Evolutionary conservation across 2,329 filamentous ascomycete genomes (phyloP), one percentile per base, ranked within the genome.

Genomic region (Chaetomium globosum): DNA sequence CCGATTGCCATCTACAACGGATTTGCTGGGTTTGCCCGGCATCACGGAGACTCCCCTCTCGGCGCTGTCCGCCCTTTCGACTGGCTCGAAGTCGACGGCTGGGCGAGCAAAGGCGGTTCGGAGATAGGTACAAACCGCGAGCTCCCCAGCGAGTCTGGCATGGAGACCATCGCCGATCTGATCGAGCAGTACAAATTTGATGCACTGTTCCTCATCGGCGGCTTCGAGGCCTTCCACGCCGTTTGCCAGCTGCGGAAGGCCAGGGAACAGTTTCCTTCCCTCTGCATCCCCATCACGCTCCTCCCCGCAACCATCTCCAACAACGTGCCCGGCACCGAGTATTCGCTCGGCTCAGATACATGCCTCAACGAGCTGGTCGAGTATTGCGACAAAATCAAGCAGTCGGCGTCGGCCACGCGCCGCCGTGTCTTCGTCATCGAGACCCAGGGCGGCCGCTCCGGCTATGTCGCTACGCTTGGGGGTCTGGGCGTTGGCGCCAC

Each of bases 81-180:
- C 71, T 99, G 95, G 95, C 85, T 98, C 23, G 95, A 98, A 75
- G 93, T 96, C 5, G 94, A 98, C 75, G 84, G 87, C 67, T 99
- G 95, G 95, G 93, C 94, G 16, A 97, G 93, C 79, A 94, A 93
- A 79, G 95, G 95, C 75, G 95, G 95, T 67, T 98, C 93, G 1
- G 95, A 99, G 77, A 98, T 99, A 73, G 95, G 95, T 71, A 99
- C 94, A 30, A 99, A 99, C 82, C 91, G 95, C 73, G 93, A 93
- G 74, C 86, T 98, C 36, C 95, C 95, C 6, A 87, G 86, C 23
- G 93, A 97, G 73, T 88, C 86, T 0, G 93, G 96, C 71, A 89
- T 97, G 78, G 89, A 91, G 71, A 86, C 85, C 54, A 91, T 95
- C 30, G 93, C 94, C 39, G 86, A 87, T 72, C 89, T 94, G 69